Conservation (phyloP, 177 flowering plant genomes). For the Vitis hybrid region DNA sequence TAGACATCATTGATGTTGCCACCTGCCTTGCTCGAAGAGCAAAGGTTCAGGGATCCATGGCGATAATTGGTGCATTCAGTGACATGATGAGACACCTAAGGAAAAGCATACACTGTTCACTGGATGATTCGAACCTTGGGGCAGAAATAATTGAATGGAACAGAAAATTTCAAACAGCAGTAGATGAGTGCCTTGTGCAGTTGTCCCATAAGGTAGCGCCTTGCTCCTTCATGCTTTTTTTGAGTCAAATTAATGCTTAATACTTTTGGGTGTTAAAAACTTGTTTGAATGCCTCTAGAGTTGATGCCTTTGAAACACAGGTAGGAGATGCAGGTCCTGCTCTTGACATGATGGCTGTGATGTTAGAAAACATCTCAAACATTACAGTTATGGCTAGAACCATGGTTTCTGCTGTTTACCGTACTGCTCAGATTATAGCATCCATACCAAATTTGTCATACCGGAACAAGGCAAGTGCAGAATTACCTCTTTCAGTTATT, state of each 20-base stretch:
- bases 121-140: conserved; percentile 25
- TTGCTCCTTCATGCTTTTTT: neutral
- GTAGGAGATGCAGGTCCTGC: conserved; percentile 27
- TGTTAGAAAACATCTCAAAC: conserved; percentile 25
- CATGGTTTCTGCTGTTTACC: conserved; percentile 22
- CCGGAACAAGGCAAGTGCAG: conserved; percentile 20
- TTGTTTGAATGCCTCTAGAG: no score
- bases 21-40: conserved; percentile 18
- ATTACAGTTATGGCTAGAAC: conserved; percentile 24
- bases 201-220: conserved; percentile 19
- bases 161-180: conserved; percentile 14
- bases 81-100: conserved; percentile 25
- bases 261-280: no score
- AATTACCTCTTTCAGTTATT: neutral
- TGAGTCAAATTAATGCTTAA: no score
- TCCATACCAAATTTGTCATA: conserved; percentile 21
- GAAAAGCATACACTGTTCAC: conserved; percentile 21
- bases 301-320: conserved; percentile 3
- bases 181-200: conserved; percentile 27
- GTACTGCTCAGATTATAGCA: conserved; percentile 26
- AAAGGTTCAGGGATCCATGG: conserved; percentile 18
- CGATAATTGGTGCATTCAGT: conserved; percentile 24
- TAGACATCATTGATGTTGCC: conserved; percentile 20
- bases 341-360: conserved; percentile 27
- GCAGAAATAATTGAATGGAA: conserved; percentile 17